Evolutionary conservation across 2,329 filamentous ascomycete species (phyloP), one percentile per base, ranked within the genome.

Genomic region (Nothomitra cinnamomea): DNA sequence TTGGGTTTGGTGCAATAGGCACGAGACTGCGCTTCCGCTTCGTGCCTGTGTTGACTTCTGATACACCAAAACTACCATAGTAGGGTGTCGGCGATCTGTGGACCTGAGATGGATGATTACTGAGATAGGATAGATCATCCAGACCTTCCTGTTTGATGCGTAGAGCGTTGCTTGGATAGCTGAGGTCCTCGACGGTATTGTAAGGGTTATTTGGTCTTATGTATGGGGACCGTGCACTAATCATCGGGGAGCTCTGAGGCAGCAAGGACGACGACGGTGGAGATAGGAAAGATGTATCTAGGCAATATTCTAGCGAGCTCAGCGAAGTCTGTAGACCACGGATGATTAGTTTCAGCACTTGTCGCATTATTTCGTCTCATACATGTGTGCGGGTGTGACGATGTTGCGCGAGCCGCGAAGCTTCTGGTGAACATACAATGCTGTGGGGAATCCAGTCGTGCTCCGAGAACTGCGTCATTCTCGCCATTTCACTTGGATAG

Each of bases 391-490:
- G 8, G 28, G 28, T 32, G 10, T 32, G 28, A 32, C 28, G 28
- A 32, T 10, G 10, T 47, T 42, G n/a, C 28, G 40, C 17, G 15
- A 12, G 35, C 13, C 5, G 36, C 22, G n/a, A 43, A n/a, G 15
- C 36, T 41, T 24, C 4, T 24, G 17, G 19, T 15, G 45, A 13
- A 25, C 52, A n/a, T 47, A 53, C 52, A 22, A 21, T 35, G 15
- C 52, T 35, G 6, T 13, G 38, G 2, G 52, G 38, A 24, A 43
- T 42, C 52, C 52, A 47, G 45, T 47, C 28, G n/a, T 42, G 38
- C 17, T 53, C 41, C n/a, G 52, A 47, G 41, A 38, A 47, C 24
- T 47, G 52, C 36, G 13, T 36, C 52, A 53, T 53, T 19, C 52
- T 53, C 19, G 40, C n/a, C 19, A 45, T 35, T 32, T 53, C 36